A percentile compares a stretch with the other conserved stretches of the same genome.
These are phyloP conservation scores for Porphyra umbilicalis DNA, from an alignment of 31 red algal genomes.

Conservation along the genomic window DNA sequence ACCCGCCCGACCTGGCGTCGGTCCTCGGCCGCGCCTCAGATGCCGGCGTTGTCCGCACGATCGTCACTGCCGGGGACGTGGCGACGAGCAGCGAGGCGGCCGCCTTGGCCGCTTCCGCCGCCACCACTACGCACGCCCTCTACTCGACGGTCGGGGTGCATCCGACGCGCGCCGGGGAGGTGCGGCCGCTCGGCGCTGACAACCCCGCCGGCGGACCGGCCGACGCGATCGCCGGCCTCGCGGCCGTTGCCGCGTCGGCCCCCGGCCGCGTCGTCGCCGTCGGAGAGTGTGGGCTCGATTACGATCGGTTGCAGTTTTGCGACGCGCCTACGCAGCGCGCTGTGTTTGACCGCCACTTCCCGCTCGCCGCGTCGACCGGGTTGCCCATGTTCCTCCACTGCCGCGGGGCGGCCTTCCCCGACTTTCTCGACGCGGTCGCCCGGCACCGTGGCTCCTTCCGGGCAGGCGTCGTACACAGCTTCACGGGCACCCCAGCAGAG, in stretches of 20 bases:
- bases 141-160: conserved; percentile 95
- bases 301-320: conserved; percentile 80
- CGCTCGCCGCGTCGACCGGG: conserved; percentile 49
- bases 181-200: not conserved
- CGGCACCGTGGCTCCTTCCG: conserved; percentile 37
- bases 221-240: conserved; percentile 28
- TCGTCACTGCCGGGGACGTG: conserved; percentile 87
- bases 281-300: conserved; percentile 97
- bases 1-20: conserved; percentile 54
- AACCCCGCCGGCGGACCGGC: not conserved
- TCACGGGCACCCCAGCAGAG: conserved; percentile 70
- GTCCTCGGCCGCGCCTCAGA: conserved; percentile 61
- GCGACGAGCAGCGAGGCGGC: conserved; percentile 61
- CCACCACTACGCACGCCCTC: conserved; percentile 9
- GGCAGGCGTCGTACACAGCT: conserved; percentile 89
- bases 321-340: conserved; percentile 37
- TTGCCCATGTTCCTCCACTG: conserved; percentile 93
- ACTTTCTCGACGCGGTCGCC: conserved; percentile 43
- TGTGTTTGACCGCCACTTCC: conserved; percentile 72
- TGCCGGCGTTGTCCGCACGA: conserved; percentile 46
- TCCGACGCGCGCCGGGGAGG: conserved; percentile 59
- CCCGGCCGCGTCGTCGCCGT: conserved; percentile 70
- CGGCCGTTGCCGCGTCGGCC: conserved; percentile 28
- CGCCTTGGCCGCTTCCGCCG: conserved; percentile 10
- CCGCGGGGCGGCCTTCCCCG: conserved; percentile 53